A percentile compares a stretch with the other conserved stretches of the same genome.
These are phyloP conservation scores for Kwoniella dejecticola DNA, from an alignment of 768 basidiomycete species.

Conservation along the genomic window DNA sequence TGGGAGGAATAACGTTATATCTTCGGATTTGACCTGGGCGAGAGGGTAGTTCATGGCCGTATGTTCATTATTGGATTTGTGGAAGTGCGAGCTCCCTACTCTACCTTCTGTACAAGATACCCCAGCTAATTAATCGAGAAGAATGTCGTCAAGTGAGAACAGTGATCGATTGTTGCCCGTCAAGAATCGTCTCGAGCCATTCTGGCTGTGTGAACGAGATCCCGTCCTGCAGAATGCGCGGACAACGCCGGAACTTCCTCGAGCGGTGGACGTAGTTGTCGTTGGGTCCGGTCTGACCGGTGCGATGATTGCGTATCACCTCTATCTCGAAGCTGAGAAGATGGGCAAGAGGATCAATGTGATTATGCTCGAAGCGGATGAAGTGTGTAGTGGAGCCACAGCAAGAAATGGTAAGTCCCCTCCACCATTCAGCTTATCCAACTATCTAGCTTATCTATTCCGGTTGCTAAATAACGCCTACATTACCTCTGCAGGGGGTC, in stretches of 20 bases:
- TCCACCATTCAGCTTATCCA: background rate
- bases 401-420: slow-evolving; percentile 34
- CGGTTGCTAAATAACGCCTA: background rate
- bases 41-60: too few relatives aligned
- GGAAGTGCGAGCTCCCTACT: too few relatives aligned
- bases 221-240: slow-evolving; percentile 25
- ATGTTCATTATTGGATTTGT: too few relatives aligned
- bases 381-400: slow-evolving; percentile 35
- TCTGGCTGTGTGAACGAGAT: slow-evolving; percentile 42
- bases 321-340: slow-evolving; percentile 20
- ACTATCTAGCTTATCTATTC: background rate
- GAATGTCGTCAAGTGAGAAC: background rate
- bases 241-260: slow-evolving; percentile 30
- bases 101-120: too few relatives aligned
- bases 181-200: slow-evolving; percentile 29
- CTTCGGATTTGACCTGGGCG: background rate
- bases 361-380: slow-evolving; percentile 42
- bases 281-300: slow-evolving; percentile 37
- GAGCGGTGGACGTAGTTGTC: slow-evolving; percentile 30
- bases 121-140: background rate
- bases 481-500: slow-evolving; percentile 31
- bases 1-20: slow-evolving; percentile 1
- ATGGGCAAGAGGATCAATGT: slow-evolving; percentile 17
- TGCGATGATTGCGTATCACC: slow-evolving; percentile 31
- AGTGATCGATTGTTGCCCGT: slow-evolving; percentile 29